These are phyloP conservation scores for Cordyceps farinosa DNA, from an alignment of 2,329 filamentous ascomycete genomes.

Conservation along the genomic window DNA sequence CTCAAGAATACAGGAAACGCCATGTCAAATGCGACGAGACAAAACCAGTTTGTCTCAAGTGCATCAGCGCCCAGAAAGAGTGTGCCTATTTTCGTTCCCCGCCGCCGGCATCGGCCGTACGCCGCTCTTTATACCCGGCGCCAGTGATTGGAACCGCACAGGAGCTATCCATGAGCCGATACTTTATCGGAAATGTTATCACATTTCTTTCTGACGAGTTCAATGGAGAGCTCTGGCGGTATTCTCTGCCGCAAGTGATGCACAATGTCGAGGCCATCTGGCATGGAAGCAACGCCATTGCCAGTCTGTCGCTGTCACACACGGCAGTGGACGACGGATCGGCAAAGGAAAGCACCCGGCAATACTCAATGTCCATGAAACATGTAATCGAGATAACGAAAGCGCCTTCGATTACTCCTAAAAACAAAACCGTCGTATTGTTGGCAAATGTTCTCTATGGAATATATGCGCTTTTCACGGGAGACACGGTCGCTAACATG, in stretches of 20 bases:
- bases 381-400: not conserved
- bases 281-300: constrained; percentile 3
- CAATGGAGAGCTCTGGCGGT: not conserved
- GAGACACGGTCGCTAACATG: not conserved
- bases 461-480: not conserved
- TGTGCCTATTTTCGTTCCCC: not conserved
- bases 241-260: not conserved
- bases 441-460: constrained; percentile 4
- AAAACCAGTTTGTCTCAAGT: not conserved
- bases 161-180: not conserved
- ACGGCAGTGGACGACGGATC: not conserved
- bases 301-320: not conserved
- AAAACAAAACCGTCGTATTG: not conserved
- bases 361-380: not conserved
- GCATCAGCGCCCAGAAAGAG: not conserved
- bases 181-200: not conserved
- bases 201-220: not conserved
- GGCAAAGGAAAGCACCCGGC: not conserved
- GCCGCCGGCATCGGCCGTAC: not conserved
- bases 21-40: constrained; percentile 6
- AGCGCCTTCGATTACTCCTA: not conserved
- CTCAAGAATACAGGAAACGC: not conserved
- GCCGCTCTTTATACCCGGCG: not conserved
- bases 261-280: not conserved
- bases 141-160: not conserved